Evolutionary conservation across 306 rosid species (phyloP).

Genomic region (barrel medic (Medicago truncatula)): DNA sequence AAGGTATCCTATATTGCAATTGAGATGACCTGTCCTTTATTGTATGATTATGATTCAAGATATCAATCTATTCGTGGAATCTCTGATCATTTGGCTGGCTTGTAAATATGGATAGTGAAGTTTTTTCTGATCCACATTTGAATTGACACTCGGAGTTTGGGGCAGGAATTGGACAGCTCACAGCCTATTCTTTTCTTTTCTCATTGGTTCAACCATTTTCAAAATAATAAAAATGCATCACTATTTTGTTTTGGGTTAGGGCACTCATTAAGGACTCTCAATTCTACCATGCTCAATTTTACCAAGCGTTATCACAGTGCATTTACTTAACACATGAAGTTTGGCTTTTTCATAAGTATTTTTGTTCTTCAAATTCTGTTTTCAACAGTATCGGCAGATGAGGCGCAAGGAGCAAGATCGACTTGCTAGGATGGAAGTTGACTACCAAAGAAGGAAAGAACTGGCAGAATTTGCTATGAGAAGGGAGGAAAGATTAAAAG

Average conservation of each 20-base stretch:
- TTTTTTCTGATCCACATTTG: slow-evolving; percentile 1
- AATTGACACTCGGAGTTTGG: not conserved
- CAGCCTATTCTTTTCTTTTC: not conserved
- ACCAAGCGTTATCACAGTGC: not conserved
- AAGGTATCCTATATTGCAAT: slow-evolving; percentile 6
- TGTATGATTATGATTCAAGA: not conserved
- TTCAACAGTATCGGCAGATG: slow-evolving; percentile 86
- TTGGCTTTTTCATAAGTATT: not conserved
- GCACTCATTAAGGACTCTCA: too few relatives aligned
- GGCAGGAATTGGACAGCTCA: not conserved
- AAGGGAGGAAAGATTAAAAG: slow-evolving; percentile 87
- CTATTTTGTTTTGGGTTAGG: slow-evolving; percentile 15
- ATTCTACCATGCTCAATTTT: not conserved
- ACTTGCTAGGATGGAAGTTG: slow-evolving; percentile 89
- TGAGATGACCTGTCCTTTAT: not conserved
- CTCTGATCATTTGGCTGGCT: not conserved
- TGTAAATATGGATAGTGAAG: not conserved
- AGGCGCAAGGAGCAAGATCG: slow-evolving; percentile 97
- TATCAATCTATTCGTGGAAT: not conserved
- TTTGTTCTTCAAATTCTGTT: slow-evolving; percentile 37
- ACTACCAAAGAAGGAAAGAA: slow-evolving; percentile 83
- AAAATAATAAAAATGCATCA: not conserved
- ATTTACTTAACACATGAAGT: not conserved
- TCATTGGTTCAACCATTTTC: not conserved
- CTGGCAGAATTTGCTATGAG: slow-evolving; percentile 72